Base-by-base conservation (phyloP, 148 eudicot species). In the Chenopodium suecicum region DNA sequence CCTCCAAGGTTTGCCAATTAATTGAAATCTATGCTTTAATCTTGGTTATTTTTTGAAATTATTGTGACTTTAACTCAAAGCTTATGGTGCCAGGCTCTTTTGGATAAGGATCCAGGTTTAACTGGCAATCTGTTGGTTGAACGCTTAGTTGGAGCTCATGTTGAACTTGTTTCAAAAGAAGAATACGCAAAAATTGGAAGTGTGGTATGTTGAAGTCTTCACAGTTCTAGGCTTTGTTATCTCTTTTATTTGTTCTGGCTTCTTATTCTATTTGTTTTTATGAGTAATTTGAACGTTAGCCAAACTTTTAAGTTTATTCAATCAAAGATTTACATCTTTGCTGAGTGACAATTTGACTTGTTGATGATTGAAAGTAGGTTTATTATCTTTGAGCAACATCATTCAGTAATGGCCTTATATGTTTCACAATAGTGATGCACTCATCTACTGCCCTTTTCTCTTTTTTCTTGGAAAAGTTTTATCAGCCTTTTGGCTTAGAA, bases 121-220 rank as follows among this genome's bases (percentile, higher is more conserved):
- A 94, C 91, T 25, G 99, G 99, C 70, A 95, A 95, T 84, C 95
- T 95, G 63, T 84, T 96, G 85, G 95, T 96, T 82, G 99, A 96
- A 85, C 95, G 99, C 83, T 90, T 96, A 81, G 93, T 96, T 92
- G 99, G 99, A 77, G 98, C 98, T 79, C 97, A 96, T 83, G 88
- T 96, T 82, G 95, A 96, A 78, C 97, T 96, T 46, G 94, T 96
- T 76, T 92, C 99, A 65, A 96, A 96, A 84, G 99, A 96, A 89
- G 99, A 96, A 82, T 96, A 96, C 88, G 89, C 92, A 68, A 87
- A 89, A 80, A 84, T 92, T 79, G 99, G 99, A 73, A 89, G 94
- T 85, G 86, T 88, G 92, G 99, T 96, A 86, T 85, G 90, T 62
- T 41, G 52, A 71, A 63, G 37, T 68, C 46, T 80, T 48, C 34